Base-by-base conservation (phyloP, 2,329 filamentous ascomycete genomes). In the Aspergillus pseudoviridinutans region DNA sequence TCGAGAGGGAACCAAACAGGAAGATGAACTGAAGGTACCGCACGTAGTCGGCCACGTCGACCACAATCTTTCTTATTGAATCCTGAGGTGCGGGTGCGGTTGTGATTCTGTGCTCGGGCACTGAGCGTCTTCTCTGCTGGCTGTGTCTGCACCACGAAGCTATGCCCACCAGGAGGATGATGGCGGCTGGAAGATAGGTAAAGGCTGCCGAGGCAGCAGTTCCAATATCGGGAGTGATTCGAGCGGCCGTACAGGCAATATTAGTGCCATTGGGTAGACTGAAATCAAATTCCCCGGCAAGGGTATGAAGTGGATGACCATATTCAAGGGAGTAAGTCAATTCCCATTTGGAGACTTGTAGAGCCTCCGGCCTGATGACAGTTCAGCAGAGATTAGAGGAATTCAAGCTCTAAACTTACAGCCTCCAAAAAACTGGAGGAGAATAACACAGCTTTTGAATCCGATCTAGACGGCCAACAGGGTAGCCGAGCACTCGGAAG, bases 11-110 rank as follows among this genome's bases (percentile, higher is more conserved):
- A 6, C 58, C 59, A 1, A 49, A 46, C 17, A 62, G 7, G 42
- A 62, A 62, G 29, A 62, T 44, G 24, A 62, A 62, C 28, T 62
- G 61, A 3, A 62, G 49, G 25, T 61, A 57, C 3, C 59, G 58
- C 42, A 62, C 47, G 28, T 51, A 56, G 38, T 51, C 49, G 3
- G 49, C 29, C 12, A 51, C 10, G 9, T 56, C 54, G 20, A 51
- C 35, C 3, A 51, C 44, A 12, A 44, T 9, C 12, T 41, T 38
- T 49, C 53, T 50, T n/a, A 55, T n/a, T 8, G 24, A 38, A 22
- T 28, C 46, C 22, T 25, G 47, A 3, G 10, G 12, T 12, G n/a
- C 17, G 24, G 10, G 12, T 12, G n/a, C 17, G 24, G 17, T 32
- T 10, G 32, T 9, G 25, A 22, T 42, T 24, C 32, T 8, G 38